phyloP scores from a whole-genome alignment of 1,284 basidiomycete genomes.

The Lignosus rhinocerotis region DNA sequence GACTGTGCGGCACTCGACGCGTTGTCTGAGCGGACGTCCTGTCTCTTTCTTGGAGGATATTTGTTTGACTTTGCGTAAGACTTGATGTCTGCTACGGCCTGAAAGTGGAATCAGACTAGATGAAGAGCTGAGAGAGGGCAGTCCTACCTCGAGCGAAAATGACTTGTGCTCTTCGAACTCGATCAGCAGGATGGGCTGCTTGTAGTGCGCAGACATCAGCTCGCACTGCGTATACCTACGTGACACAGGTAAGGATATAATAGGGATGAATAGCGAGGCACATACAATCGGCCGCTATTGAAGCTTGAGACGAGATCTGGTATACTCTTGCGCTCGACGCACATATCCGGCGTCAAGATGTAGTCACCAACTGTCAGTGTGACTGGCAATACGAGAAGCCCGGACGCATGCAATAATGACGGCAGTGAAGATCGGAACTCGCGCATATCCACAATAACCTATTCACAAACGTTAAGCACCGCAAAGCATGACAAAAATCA shows the following conservation, averaged over 20 bases:
- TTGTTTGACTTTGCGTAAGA: conserved; percentile 61
- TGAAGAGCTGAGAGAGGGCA: neutral
- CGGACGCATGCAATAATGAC: conserved; percentile 84
- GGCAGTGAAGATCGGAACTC: conserved; percentile 95
- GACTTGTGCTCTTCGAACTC: conserved; percentile 98
- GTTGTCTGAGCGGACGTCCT: conserved; percentile 40
- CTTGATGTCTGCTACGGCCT: conserved; percentile 63
- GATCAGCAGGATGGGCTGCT: conserved; percentile 92
- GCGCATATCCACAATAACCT: conserved; percentile 96
- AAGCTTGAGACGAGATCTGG: conserved; percentile 91
- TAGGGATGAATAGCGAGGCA: conserved; percentile 11
- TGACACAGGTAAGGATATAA: neutral
- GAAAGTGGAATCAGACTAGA: neutral
- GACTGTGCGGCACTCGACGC: conserved; percentile 44
- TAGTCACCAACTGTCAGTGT: conserved; percentile 97
- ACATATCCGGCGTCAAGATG: conserved; percentile 92
- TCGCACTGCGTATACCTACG: conserved; percentile 95
- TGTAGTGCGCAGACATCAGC: conserved; percentile 95
- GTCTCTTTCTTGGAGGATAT: conserved; percentile 54
- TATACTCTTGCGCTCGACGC: conserved; percentile 94
- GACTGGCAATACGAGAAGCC: conserved; percentile 82
- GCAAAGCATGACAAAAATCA: neutral
- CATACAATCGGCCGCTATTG: conserved; percentile 89
- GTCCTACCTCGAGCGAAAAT: conserved; percentile 81
- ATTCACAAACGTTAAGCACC: neutral